phyloP scores from a whole-genome alignment of 441 rosid species.

The Populus tomentosa region DNA sequence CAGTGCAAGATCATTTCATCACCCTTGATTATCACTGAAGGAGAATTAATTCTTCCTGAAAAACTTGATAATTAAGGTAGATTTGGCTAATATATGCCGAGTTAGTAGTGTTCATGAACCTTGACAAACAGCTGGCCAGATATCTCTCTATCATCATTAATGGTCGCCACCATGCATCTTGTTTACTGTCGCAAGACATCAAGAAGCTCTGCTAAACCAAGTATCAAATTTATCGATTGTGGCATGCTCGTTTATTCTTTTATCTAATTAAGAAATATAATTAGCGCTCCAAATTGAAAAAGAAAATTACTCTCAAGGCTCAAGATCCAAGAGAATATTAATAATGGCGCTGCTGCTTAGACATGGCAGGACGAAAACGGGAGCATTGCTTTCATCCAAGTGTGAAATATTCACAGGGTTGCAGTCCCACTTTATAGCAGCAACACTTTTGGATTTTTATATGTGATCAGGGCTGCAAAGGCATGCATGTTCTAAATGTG shows the following conservation, averaged over 20 bases:
- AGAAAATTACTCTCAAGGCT: neutral
- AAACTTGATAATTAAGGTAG: no score
- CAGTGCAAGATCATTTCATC: neutral
- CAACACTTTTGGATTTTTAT: neutral
- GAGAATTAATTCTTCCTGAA: neutral
- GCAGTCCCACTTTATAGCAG: neutral
- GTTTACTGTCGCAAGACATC: no score
- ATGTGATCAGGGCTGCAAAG: neutral
- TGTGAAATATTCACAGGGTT: neutral
- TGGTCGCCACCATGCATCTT: no score
- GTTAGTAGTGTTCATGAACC: no score
- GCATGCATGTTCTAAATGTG: neutral
- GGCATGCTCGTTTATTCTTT: neutral
- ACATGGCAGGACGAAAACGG: neutral
- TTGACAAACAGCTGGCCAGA: no score
- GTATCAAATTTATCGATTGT: neutral
- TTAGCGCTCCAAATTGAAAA: neutral
- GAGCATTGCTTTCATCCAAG: neutral
- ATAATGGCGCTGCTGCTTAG: neutral
- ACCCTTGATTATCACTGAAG: neutral
- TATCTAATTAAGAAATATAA: neutral
- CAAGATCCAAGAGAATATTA: neutral
- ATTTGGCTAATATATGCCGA: no score
- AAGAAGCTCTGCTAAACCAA: no score
- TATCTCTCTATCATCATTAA: no score